Evolutionary conservation across 768 basidiomycete genomes (phyloP), one percentile per base, ranked within the genome.

Genomic region (Calocera cornea): DNA sequence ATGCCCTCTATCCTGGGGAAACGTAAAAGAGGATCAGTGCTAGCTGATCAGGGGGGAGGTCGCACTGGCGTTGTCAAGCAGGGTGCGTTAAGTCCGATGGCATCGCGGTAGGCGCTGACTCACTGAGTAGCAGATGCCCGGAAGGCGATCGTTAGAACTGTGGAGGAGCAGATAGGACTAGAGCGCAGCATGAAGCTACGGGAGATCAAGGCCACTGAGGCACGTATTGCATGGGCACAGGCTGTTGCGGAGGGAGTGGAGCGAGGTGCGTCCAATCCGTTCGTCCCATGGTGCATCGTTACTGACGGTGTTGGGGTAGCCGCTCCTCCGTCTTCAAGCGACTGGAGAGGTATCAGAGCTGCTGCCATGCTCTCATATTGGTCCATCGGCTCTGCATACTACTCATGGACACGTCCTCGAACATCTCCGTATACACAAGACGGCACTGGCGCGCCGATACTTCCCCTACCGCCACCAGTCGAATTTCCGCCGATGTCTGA

Each of bases 1-100:
- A 60, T 60, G 54, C 54, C 54, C 54, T 60, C 54, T 29, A 33
- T 60, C 7, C 31, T 60, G 54, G 54, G 54, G 24, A 60, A 60
- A 33, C 11, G 54, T 11, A 60, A 60, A 33, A 60, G 54, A 33
- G 54, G 54, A 33, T 60, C 54, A 60, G 54, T 19, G 10, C 27
- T 29, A 27, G 24, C 14, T 60, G 54, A 60, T 33, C 54, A 33
- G 5, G 19, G 19, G 7, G 44, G 44, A 7, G 19, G 44, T 60
- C 54, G 10, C 5, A 11, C 11, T 60, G 31, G 8, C 19, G 14
- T 10, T 27, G 27, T 5, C 14, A 60, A 60, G 27, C 54, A 2
- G 27, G 54, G 54, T 60, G 31, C 54, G 54, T 60, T 60, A 60
- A 60, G 14, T 27, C 54, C 54, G 54, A 60, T 33, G 19, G 8